Evolutionary conservation across 768 basidiomycete genomes (phyloP).

Genomic region (Suillus decipiens): DNA sequence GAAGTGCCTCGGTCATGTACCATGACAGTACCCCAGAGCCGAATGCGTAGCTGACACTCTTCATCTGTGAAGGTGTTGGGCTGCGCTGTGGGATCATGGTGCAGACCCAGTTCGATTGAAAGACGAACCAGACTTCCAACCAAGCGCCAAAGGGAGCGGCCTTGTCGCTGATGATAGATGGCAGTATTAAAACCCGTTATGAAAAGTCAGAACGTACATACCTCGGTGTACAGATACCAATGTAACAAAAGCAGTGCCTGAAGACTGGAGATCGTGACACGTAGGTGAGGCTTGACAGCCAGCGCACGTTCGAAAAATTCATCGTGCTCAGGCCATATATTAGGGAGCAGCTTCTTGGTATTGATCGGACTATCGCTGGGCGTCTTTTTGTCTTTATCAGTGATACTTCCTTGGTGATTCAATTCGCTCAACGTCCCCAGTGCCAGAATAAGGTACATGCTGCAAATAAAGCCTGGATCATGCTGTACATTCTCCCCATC

Average conservation of each 20-base stretch:
- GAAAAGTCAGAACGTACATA: slow-evolving; percentile 31
- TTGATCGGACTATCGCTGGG: slow-evolving; percentile 36
- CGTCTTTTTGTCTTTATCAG: slow-evolving; percentile 46
- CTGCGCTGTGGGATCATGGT: slow-evolving; percentile 80
- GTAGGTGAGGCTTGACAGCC: slow-evolving; percentile 76
- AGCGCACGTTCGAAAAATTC: slow-evolving; percentile 84
- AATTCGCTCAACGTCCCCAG: slow-evolving; percentile 83
- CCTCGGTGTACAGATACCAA: slow-evolving; percentile 91
- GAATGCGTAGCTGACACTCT: slow-evolving; percentile 77
- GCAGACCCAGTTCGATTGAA: slow-evolving; percentile 80
- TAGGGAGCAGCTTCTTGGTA: slow-evolving; percentile 59
- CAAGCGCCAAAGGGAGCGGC: slow-evolving; percentile 86
- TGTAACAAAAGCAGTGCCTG: slow-evolving; percentile 84
- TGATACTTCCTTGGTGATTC: slow-evolving; percentile 64
- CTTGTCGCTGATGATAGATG: slow-evolving; percentile 63
- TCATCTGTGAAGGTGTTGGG: slow-evolving; percentile 64
- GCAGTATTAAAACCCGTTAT: slow-evolving; percentile 12
- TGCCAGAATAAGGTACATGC: slow-evolving; percentile 74
- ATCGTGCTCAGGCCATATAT: slow-evolving; percentile 76
- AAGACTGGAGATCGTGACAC: slow-evolving; percentile 79
- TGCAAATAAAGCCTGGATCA: slow-evolving; percentile 80
- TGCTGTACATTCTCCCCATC: slow-evolving; percentile 50
- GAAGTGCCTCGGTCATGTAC: slow-evolving; percentile 89
- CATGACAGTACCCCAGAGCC: slow-evolving; percentile 83
- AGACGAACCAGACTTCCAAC: slow-evolving; percentile 84